A percentile compares a stretch with the other conserved stretches of the same genome.
Evolutionary conservation across 2,329 filamentous ascomycete species (phyloP).

Genomic region (Neocucurbitaria cava): DNA sequence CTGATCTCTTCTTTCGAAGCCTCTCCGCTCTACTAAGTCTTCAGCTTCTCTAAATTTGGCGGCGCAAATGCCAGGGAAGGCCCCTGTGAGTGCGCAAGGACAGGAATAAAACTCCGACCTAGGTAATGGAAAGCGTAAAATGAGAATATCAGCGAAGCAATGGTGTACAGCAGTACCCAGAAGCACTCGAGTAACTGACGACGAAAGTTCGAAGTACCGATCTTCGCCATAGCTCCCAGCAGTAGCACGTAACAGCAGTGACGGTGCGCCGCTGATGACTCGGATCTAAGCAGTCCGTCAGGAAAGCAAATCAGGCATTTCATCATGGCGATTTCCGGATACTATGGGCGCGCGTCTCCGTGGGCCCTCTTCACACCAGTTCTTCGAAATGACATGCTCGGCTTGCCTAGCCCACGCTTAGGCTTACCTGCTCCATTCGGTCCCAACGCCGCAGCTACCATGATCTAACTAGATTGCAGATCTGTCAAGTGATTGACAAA

Average conservation of each 20-base stretch:
- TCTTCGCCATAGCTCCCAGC: conserved; percentile 16
- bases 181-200: conserved; percentile 21
- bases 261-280: conserved; percentile 39
- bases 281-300: conserved; percentile 38
- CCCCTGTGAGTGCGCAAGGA: conserved; percentile 10
- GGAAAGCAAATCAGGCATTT: conserved; percentile 6
- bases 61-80: not conserved
- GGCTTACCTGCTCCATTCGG: conserved; percentile 21
- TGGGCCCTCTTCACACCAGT: conserved; percentile 5
- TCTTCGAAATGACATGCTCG: conserved; percentile 12
- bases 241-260: conserved; percentile 8
- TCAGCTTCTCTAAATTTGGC: not conserved
- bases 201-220: conserved; percentile 10
- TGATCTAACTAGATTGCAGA: conserved; percentile 2
- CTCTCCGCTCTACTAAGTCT: not conserved
- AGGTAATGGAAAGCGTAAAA: conserved; percentile 21
- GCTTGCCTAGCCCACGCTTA: conserved; percentile 11
- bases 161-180: conserved; percentile 27
- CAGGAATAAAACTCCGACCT: conserved; percentile 13
- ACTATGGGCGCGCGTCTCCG: conserved; percentile 9
- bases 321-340: conserved; percentile 7
- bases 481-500: conserved; percentile 18
- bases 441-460: conserved; percentile 20
- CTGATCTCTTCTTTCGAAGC: not conserved
- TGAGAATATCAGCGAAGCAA: conserved; percentile 22